Evolutionary conservation across 2,329 filamentous ascomycete species (phyloP).

Genomic region (Cladobotryum protrusum): DNA sequence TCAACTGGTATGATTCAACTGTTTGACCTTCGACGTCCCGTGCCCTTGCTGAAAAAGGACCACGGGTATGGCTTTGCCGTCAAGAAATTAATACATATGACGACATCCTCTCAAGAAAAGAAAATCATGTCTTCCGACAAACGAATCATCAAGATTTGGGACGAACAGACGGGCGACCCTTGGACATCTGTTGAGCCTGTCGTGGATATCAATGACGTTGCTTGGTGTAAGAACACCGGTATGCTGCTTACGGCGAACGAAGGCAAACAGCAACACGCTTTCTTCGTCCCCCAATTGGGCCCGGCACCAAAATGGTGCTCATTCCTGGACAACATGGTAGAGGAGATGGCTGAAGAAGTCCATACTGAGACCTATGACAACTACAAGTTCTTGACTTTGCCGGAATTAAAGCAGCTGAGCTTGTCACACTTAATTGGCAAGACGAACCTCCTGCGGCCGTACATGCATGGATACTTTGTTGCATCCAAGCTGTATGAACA

Average conservation of each 20-base stretch:
- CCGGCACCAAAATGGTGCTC: constrained; percentile 93
- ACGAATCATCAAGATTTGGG: constrained; percentile 96
- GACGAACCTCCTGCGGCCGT: constrained; percentile 82
- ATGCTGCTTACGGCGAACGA: constrained; percentile 98
- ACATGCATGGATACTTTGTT: constrained; percentile 99
- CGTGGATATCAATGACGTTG: constrained; percentile 91
- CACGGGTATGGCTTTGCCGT: constrained; percentile 94
- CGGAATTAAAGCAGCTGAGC: constrained; percentile 79
- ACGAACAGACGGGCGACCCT: constrained; percentile 70
- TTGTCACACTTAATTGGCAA: constrained; percentile 85
- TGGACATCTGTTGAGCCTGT: constrained; percentile 96
- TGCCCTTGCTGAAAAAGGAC: constrained; percentile 82
- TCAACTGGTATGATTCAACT: constrained; percentile 82
- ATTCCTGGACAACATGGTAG: constrained; percentile 94
- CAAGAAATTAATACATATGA: constrained; percentile 71
- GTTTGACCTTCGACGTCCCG: constrained; percentile 84
- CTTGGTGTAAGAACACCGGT: constrained; percentile 84
- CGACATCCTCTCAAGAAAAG: constrained; percentile 67
- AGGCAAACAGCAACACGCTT: constrained; percentile 88
- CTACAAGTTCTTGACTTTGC: constrained; percentile 92
- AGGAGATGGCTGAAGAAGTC: constrained; percentile 90
- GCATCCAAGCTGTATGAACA: constrained; percentile 94
- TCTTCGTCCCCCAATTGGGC: constrained; percentile 89
- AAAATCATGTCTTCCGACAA: constrained; percentile 92
- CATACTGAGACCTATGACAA: constrained; percentile 89